phyloP scores from a whole-genome alignment of 2,329 filamentous ascomycete genomes.

The Seiridium cupressi region DNA sequence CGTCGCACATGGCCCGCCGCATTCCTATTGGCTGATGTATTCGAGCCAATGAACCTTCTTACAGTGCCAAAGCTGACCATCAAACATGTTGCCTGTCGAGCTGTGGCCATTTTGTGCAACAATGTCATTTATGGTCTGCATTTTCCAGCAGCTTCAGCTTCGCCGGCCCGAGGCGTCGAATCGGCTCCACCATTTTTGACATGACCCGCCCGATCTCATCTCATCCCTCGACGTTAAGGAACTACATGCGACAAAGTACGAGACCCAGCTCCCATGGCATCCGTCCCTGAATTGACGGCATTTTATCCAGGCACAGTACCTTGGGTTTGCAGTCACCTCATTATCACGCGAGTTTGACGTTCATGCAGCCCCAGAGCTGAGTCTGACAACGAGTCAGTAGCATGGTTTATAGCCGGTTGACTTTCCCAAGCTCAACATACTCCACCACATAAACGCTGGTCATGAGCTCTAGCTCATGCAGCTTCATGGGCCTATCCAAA shows the following conservation, averaged over 20 bases:
- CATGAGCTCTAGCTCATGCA: not conserved
- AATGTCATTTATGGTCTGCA: too few species aligned
- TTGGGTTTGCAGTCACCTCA: too few species aligned
- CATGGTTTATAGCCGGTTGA: not conserved
- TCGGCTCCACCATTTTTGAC: too few species aligned
- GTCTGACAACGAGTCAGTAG: not conserved
- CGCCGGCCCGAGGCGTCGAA: not conserved
- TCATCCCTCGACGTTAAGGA: too few species aligned
- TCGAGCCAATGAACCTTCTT: not conserved
- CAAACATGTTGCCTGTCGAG: not conserved
- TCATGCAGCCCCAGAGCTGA: not conserved
- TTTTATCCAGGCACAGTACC: too few species aligned
- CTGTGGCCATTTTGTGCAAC: too few species aligned
- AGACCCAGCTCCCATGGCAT: too few species aligned
- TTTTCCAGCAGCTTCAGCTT: not conserved
- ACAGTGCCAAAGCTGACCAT: not conserved
- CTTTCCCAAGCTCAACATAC: not conserved
- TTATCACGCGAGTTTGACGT: too few species aligned
- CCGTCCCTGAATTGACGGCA: too few species aligned
- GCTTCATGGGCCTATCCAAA: not conserved
- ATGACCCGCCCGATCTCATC: too few species aligned
- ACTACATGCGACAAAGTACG: too few species aligned
- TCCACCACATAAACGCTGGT: not conserved
- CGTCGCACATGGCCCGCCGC: too few species aligned
- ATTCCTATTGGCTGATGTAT: not conserved